Evolutionary conservation across 192 early-diverging fungal genomes (phyloP), one percentile per base, ranked within the genome.

Genomic region (Oehlia diaphana): DNA sequence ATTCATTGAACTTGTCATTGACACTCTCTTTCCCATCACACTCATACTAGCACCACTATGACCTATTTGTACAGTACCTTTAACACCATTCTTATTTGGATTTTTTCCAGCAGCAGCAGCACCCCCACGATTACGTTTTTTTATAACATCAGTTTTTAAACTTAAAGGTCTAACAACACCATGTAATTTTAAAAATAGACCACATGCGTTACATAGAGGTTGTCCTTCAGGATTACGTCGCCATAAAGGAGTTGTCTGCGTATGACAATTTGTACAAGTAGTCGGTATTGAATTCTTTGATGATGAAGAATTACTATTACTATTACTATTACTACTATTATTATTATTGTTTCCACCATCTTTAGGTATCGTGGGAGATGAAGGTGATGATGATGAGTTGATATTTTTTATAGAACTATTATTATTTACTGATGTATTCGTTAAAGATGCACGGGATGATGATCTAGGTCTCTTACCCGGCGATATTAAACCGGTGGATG

Each of bases 131-230:
- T 97, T 96, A 50, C 98, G 92, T 64, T 96, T 96, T 81, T 95
- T 90, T 78, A 99, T 96, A 10, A 95, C 92, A 77, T 95, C 92
- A 2, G 92, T 95, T 85, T 95, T 96, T 84, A 99, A 89, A 70
- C 90, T 90, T 21, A 96, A 89, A 1, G 98, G 98, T 67, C 98
- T 86, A 3, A 92, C 88, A 61, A 93, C 92, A 47, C 93, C 94
- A 82, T 99, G 98, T 26, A 99, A 87, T 88, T 99, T 99, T 83
- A 91, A 92, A 83, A 94, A 99, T 74, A 99, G 84, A 1, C 98
- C 98, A 81, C 98, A 99, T 0, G 97, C 97, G 74, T 99, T 99
- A 82, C 98, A 99, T 16, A 99, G 91, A 2, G 95, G 91, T 39
- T 95, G 93, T 44, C 97, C 97, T 63, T 92, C 88, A 10, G 92